Base-by-base conservation (phyloP, 2,329 filamentous ascomycete species). In the Microcera coccophila region DNA sequence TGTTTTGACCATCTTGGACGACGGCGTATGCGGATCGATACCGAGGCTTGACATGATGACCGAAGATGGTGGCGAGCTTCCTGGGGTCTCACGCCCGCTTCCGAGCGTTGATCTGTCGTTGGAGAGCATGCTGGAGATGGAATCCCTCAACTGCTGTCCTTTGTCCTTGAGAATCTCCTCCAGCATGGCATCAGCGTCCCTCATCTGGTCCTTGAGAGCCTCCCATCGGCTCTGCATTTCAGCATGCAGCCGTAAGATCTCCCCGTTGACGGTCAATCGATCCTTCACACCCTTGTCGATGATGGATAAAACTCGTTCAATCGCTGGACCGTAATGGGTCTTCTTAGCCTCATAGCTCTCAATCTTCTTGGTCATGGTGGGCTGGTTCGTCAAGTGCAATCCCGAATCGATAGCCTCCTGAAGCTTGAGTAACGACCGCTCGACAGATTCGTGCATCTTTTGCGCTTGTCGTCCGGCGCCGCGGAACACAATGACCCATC, bases 271-370 rank as follows among this genome's bases (percentile, higher is more conserved):
- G 0, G 93, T 97, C 38, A 96, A 73, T n/a, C 93, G 82, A 60
- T 97, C 90, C 61, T 87, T 87, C 58, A 97, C 85, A n/a, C 93
- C 93, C 61, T 89, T 91, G 55, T 96, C 89, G 38, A 97, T 96
- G 61, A 97, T 94, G 29, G 85, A 83, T 15, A 97, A 70, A 7
- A 98, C 89, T 32, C 90, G 81, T 62, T 93, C 88, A 61, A 98
- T 94, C 2, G 93, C 91, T 9, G 90, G 88, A 1, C 90, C 86
- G 59, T 97, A 98, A 63, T 97, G 91, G 45, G 82, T 82, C 66
- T 91, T 94, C 73, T 97, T 98, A 33, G 87, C 88, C 62, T 96
- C 90, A 63, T 95, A 98, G 55, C 79, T 94, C 64, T 95, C 90
- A 32, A 95, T 82, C 64, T 90, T 91, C 69, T 93, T 94, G 47